Conservation (phyloP, 1,284 basidiomycete genomes). For the Papiliotrema laurentii region DNA sequence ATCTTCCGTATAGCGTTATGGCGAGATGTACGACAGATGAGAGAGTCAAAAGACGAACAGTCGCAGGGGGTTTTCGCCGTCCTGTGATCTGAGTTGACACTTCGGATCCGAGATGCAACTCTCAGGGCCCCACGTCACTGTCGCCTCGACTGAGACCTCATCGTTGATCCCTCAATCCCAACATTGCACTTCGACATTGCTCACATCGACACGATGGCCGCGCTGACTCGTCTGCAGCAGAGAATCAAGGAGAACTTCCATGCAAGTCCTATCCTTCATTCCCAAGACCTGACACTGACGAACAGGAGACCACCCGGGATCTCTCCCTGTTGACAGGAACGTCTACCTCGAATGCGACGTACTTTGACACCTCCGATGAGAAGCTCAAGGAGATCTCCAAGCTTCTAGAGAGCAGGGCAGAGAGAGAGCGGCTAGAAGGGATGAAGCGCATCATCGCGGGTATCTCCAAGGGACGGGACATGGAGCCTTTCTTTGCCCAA, state of each 20-base stretch:
- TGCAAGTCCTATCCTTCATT: slow-evolving; percentile 9
- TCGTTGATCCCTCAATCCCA: background rate
- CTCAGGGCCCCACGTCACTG: background rate
- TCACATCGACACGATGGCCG: slow-evolving; percentile 26
- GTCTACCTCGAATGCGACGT: slow-evolving; percentile 30
- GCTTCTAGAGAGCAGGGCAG: slow-evolving; percentile 78
- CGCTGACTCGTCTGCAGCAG: slow-evolving; percentile 45
- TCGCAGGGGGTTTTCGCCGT: background rate
- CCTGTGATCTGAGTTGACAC: background rate
- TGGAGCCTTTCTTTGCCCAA: slow-evolving; percentile 86
- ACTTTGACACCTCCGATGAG: slow-evolving; percentile 48
- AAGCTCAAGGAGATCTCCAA: slow-evolving; percentile 60
- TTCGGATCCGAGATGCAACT: slow-evolving; percentile 3
- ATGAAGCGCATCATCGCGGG: slow-evolving; percentile 91
- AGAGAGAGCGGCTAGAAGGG: slow-evolving; percentile 84
- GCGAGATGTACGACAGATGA: too few relatives aligned
- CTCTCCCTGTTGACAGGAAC: slow-evolving; percentile 39
- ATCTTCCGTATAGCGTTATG: too few relatives aligned
- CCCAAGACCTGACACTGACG: background rate
- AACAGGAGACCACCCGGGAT: slow-evolving; percentile 46
- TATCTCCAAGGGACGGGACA: slow-evolving; percentile 87
- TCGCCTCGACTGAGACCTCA: too few relatives aligned
- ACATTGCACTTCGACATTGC: background rate
- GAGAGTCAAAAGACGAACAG: background rate
- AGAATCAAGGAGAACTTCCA: slow-evolving; percentile 50